Base-by-base conservation (phyloP, 345 rosid species). In the Zanthoxylum bungeanum region DNA sequence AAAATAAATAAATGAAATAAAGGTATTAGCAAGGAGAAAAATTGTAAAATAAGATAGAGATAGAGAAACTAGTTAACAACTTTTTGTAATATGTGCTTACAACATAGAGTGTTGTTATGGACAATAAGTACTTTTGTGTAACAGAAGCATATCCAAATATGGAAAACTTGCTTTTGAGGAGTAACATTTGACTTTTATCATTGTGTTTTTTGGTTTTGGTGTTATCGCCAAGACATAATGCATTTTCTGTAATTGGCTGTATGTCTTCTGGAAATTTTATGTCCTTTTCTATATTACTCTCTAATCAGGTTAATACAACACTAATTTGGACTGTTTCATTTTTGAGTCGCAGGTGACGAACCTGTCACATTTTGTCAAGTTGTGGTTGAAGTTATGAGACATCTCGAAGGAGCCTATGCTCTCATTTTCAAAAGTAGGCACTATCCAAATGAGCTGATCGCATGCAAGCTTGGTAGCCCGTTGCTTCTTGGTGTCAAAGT, bases 351-450 rank as follows among this genome's bases (percentile, higher is more conserved):
- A 94, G 98, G 93, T 75, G 88, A 71, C 57, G 86, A 81, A 73
- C 77, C 82, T 28, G 93, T 88, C 57, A 76, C 93, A 50, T 95
- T 95, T 80, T 83, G 92, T 79, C 92, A 92, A 78, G 98, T 95
- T 79, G 98, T 95, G 33, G 82, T 89, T 72, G 99, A 95, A 84
- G 97, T 95, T 70, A 88, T 95, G 93, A 85, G 93, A 73, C 98
- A 89, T 74, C 96, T 95, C 68, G 99, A 92, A 74, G 99, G 99
- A 75, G 99, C 99, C 50, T 95, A 92, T 83, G 99, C 99, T 63
- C 99, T 95, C 75, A 82, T 92, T 24, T 92, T 95, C 75, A 95
- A 92, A 82, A 95, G 99, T 77, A 73, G 78, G 63, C 98, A 91
- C 74, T 95, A 95, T 80, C 98, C 96, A 27, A 89, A 95, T 70